Evolutionary conservation across 352 stramenopile species (phyloP).

Genomic region (Pythium aphanidermatum): DNA sequence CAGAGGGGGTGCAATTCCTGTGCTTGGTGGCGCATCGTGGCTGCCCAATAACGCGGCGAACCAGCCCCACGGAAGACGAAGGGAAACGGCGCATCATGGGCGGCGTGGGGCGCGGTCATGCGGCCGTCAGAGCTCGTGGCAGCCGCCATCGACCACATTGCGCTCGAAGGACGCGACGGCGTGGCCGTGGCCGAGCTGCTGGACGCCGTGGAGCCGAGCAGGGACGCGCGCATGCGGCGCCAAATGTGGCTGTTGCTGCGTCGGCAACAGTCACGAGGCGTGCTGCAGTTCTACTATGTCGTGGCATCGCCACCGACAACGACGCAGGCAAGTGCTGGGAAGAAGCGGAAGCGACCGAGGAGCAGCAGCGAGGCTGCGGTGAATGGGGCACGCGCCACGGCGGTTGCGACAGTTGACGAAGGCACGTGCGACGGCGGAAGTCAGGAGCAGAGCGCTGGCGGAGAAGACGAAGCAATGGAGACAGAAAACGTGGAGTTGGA

Average conservation of each 20-base stretch:
- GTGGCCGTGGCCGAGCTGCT: constrained; percentile 36
- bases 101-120: constrained; percentile 2
- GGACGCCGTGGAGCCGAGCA: constrained; percentile 28
- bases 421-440: background rate
- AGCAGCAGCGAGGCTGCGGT: background rate
- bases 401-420: too few relatives aligned
- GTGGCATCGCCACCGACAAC: background rate
- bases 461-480: background rate
- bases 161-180: constrained; percentile 45
- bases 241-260: constrained; percentile 53
- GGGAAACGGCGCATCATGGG: background rate
- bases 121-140: constrained; percentile 44
- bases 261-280: constrained; percentile 30
- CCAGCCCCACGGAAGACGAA: background rate
- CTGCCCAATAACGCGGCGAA: background rate
- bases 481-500: too few relatives aligned
- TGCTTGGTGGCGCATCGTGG: constrained; percentile 5
- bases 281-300: constrained; percentile 51
- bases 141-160: constrained; percentile 54
- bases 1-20: constrained; percentile 6
- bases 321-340: constrained; percentile 11
- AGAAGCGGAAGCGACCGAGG: constrained; percentile 53
- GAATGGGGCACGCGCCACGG: too few relatives aligned
- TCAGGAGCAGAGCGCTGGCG: background rate
- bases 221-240: constrained; percentile 35